Evolutionary conservation across 2,329 filamentous ascomycete species (phyloP).

Genomic region (Acephala macrosclerotiorum): DNA sequence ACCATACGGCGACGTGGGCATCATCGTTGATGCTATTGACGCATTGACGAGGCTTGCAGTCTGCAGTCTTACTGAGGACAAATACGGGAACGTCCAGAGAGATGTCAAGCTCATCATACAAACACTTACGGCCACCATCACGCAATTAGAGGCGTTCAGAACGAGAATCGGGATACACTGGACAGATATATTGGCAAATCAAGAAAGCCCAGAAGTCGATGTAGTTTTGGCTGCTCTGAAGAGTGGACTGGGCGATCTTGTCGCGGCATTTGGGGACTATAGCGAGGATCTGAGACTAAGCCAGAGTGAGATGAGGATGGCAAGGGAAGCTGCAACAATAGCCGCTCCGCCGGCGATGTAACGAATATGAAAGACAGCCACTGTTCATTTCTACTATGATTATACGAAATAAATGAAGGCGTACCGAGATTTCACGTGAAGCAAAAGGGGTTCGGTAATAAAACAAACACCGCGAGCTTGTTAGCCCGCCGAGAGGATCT

Average conservation of each 20-base stretch:
- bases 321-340: slow-evolving; percentile 64
- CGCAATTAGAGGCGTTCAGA: slow-evolving; percentile 73
- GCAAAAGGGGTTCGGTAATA: slow-evolving; percentile 8
- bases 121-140: slow-evolving; percentile 73
- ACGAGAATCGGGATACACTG: slow-evolving; percentile 70
- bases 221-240: slow-evolving; percentile 71
- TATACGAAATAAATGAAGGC: background rate
- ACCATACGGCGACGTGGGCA: slow-evolving; percentile 73
- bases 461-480: background rate
- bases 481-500: background rate
- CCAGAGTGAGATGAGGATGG: slow-evolving; percentile 74
- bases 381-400: background rate
- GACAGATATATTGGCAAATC: slow-evolving; percentile 71
- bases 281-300: slow-evolving; percentile 73
- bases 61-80: slow-evolving; percentile 80
- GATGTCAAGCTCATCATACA: slow-evolving; percentile 80
- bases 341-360: slow-evolving; percentile 18
- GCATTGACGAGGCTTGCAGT: slow-evolving; percentile 74
- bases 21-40: slow-evolving; percentile 76
- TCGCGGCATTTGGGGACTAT: slow-evolving; percentile 79
- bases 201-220: slow-evolving; percentile 72
- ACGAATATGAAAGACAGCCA: background rate
- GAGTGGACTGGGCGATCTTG: slow-evolving; percentile 67
- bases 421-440: background rate
- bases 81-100: slow-evolving; percentile 84